Conservation (phyloP, 257 asterid genomes). For the Forsythia suspensa region DNA sequence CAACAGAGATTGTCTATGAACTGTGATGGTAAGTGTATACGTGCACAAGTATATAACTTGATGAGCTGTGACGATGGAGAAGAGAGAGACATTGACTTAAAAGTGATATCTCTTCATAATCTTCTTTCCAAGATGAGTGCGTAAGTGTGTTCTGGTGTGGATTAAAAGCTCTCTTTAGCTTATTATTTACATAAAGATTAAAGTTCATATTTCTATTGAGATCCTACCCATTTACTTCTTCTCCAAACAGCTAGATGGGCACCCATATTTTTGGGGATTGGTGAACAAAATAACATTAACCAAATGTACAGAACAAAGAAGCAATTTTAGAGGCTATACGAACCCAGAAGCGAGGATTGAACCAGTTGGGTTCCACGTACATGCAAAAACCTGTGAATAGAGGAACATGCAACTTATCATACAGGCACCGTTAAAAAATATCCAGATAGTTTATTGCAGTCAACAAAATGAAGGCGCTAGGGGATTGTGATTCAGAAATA, state of each 20-base stretch:
- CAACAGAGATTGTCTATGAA: neutral
- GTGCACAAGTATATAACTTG: neutral
- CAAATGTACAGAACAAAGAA: neutral
- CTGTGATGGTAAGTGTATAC: neutral
- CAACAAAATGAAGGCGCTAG: neutral
- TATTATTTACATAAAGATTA: neutral
- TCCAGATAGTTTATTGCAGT: conserved; percentile 11
- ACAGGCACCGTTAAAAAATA: conserved; percentile 9
- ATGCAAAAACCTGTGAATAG: conserved; percentile 87
- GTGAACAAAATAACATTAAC: neutral
- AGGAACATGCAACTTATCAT: conserved; percentile 24
- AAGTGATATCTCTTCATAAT: neutral
- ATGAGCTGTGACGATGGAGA: neutral
- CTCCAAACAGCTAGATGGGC: neutral
- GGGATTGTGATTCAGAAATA: conserved; percentile 5
- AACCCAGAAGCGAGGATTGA: conserved; percentile 99
- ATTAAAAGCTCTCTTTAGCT: neutral
- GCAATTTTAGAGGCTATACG: conserved; percentile 29
- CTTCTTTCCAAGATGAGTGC: neutral
- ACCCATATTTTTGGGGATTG: neutral
- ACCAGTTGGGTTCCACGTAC: conserved; percentile 95
- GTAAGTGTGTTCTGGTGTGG: neutral
- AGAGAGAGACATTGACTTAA: neutral
- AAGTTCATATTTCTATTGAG: neutral
- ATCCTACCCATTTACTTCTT: neutral